Evolutionary conservation across 352 stramenopile species (phyloP).

Genomic region (Globisporangium perplexum): DNA sequence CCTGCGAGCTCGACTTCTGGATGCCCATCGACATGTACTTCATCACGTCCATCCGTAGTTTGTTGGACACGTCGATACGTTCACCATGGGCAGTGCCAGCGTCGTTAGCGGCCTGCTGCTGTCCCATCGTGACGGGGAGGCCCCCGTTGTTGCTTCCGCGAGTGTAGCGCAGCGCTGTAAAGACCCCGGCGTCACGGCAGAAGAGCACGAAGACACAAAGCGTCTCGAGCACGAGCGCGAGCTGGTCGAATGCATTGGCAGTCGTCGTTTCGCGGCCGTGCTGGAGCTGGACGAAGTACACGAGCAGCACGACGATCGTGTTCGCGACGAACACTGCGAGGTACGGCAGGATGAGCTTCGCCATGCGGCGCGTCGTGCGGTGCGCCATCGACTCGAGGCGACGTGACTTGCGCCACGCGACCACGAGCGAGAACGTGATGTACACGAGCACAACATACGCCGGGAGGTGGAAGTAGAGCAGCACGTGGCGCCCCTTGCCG

Average conservation of each 20-base stretch:
- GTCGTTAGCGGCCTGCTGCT: slow-evolving; percentile 11
- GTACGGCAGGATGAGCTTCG: slow-evolving; percentile 81
- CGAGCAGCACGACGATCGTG: slow-evolving; percentile 36
- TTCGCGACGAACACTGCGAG: slow-evolving; percentile 55
- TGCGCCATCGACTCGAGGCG: slow-evolving; percentile 74
- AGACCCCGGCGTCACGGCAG: slow-evolving; percentile 61
- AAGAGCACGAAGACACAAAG: slow-evolving; percentile 73
- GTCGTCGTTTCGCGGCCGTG: slow-evolving; percentile 28
- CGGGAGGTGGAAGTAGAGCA: slow-evolving; percentile 68
- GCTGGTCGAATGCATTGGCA: slow-evolving; percentile 59
- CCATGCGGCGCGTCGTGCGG: slow-evolving; percentile 70
- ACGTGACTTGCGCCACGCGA: slow-evolving; percentile 64
- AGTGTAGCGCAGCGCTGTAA: slow-evolving; percentile 24
- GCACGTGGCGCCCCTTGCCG: slow-evolving; percentile 28
- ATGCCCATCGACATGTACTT: slow-evolving; percentile 85
- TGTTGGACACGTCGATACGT: slow-evolving; percentile 69
- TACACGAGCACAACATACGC: slow-evolving; percentile 67
- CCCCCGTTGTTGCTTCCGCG: slow-evolving; percentile 7
- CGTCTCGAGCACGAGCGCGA: slow-evolving; percentile 66
- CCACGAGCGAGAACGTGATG: slow-evolving; percentile 43
- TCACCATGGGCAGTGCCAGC: slow-evolving; percentile 10
- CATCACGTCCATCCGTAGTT: slow-evolving; percentile 82
- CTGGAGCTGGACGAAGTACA: slow-evolving; percentile 47
- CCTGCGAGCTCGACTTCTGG: slow-evolving; percentile 60
- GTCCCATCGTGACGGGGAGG: slow-evolving; percentile 16